Evolutionary conservation across 2,329 filamentous ascomycete genomes (phyloP).

Genomic region (Diplodia sapinea): DNA sequence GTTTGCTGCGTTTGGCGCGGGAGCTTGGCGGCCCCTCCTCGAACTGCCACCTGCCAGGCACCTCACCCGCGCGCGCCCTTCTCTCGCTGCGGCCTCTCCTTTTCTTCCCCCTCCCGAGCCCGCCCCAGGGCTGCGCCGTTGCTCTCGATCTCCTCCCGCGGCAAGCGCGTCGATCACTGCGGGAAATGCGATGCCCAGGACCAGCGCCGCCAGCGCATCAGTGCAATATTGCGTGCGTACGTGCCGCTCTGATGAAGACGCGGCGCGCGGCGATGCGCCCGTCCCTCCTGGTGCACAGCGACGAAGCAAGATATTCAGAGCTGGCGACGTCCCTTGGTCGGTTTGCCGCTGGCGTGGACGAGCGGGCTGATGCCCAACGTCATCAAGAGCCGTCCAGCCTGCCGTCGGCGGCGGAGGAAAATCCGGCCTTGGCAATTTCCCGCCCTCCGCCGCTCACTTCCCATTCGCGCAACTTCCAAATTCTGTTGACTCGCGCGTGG

Average conservation of each 20-base stretch:
- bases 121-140: conserved; percentile 23
- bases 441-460: conserved; percentile 22
- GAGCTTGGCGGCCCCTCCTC: not conserved
- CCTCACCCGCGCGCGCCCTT: not conserved
- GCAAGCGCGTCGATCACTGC: conserved; percentile 13
- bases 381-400: conserved; percentile 5
- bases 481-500: conserved; percentile 13
- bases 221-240: conserved; percentile 11
- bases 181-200: conserved; percentile 3
- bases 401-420: not conserved
- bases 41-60: not conserved
- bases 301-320: conserved; percentile 4
- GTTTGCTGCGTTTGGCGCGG: too few relatives aligned
- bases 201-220: conserved; percentile 20
- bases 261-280: conserved; percentile 18
- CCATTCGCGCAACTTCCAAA: not conserved
- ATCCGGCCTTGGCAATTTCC: conserved; percentile 23
- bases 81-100: conserved; percentile 17
- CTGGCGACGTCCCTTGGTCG: conserved; percentile 1
- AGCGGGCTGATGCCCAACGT: conserved; percentile 14
- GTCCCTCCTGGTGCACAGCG: conserved; percentile 18
- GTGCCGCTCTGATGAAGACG: conserved; percentile 18
- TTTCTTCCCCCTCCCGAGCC: conserved; percentile 14
- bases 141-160: conserved; percentile 25
- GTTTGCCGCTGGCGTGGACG: conserved; percentile 3